A percentile compares a stretch with the other conserved stretches of the same genome.
phyloP scores from a whole-genome alignment of 805 yeast species.

The Candida vaughaniae region DNA sequence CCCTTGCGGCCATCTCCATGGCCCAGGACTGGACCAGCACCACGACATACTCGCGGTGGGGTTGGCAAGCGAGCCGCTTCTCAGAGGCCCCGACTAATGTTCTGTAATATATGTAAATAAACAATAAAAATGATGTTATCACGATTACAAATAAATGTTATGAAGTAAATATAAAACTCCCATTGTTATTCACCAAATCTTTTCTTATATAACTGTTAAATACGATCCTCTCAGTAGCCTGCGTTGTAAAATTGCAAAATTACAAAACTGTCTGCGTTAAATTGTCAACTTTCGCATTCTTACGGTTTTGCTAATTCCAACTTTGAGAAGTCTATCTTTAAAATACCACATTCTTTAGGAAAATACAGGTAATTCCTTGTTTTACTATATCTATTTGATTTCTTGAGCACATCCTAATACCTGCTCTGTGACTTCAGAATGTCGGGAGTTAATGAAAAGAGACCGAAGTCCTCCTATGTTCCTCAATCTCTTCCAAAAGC shows the following conservation, averaged over 20 bases:
- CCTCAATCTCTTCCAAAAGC: constrained; percentile 3
- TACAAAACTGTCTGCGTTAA: too few species aligned
- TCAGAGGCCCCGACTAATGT: constrained; percentile 28
- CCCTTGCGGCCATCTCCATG: constrained; percentile 31
- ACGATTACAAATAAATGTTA: too few species aligned
- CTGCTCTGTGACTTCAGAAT: too few species aligned
- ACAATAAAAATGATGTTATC: too few species aligned
- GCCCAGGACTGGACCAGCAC: constrained; percentile 25
- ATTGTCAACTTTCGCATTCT: too few species aligned
- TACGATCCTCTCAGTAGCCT: too few species aligned
- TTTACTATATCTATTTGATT: background rate
- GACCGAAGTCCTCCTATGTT: constrained; percentile 2
- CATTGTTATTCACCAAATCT: too few species aligned
- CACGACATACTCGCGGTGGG: constrained; percentile 26
- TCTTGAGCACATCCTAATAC: background rate
- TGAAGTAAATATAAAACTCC: too few species aligned
- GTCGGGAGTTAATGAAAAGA: background rate
- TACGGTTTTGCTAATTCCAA: background rate
- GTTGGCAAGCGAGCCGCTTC: constrained; percentile 18
- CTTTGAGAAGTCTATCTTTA: background rate
- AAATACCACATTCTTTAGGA: background rate
- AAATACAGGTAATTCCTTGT: background rate
- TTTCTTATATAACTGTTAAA: too few species aligned
- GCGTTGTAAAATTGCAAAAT: too few species aligned
- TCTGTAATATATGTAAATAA: too few species aligned